phyloP scores from a whole-genome alignment of 1,139 yeast genomes.

The Suhomyces maxii region DNA sequence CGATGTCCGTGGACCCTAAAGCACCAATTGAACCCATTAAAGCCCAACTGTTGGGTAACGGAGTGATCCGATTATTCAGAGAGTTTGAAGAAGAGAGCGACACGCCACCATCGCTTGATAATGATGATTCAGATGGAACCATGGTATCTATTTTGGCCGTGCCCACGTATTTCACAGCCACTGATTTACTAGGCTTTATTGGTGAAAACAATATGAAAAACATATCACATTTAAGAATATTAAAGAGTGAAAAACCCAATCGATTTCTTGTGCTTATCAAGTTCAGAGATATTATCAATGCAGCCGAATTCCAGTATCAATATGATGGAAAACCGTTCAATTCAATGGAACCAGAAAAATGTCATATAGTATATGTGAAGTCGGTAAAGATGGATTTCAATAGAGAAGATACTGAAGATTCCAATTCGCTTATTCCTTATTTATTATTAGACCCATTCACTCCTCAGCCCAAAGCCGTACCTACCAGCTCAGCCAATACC shows the following conservation, averaged over 20 bases:
- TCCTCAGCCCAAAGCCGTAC: conserved; percentile 11
- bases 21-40: conserved; percentile 60
- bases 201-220: conserved; percentile 59
- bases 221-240: conserved; percentile 71
- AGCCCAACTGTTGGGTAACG: conserved; percentile 67
- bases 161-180: conserved; percentile 85
- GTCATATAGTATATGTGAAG: conserved; percentile 72
- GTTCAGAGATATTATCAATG: conserved; percentile 56
- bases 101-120: conserved; percentile 5
- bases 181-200: conserved; percentile 77
- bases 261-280: conserved; percentile 78
- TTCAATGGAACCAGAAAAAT: conserved; percentile 85
- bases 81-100: conserved; percentile 35
- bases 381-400: conserved; percentile 47
- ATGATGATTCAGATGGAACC: conserved; percentile 44
- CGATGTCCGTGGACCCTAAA: conserved; percentile 13
- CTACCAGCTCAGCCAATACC: conserved; percentile 10
- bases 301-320: conserved; percentile 61
- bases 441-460: conserved; percentile 72
- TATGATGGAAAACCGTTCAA: conserved; percentile 79
- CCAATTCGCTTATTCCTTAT: conserved; percentile 56
- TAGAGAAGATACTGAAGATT: conserved; percentile 17
- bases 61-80: conserved; percentile 68
- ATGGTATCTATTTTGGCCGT: conserved; percentile 80
- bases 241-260: conserved; percentile 66